Percentiles rank a stretch among this genome's conserved stretches.
phyloP scores from a whole-genome alignment of 148 eudicot genomes.

The Diospyros lotus region DNA sequence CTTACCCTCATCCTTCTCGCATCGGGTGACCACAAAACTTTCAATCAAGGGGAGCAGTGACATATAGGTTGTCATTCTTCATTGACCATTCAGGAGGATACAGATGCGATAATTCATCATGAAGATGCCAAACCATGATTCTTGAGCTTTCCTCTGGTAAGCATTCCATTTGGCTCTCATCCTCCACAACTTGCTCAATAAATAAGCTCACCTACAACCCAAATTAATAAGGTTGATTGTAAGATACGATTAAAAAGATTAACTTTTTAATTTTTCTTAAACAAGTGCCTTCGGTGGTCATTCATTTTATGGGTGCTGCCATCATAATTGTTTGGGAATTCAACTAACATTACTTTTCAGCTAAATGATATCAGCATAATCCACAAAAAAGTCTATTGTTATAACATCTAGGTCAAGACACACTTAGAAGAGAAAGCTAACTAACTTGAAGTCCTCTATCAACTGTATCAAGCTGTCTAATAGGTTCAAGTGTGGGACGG shows the following conservation, averaged over 20 bases:
- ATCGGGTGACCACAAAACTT: constrained; percentile 8
- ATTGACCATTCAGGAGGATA: constrained; percentile 49
- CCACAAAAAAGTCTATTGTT: neutral
- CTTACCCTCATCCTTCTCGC: constrained; percentile 4
- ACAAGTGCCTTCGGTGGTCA: neutral
- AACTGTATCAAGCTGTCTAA: constrained; percentile 55
- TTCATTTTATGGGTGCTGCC: neutral
- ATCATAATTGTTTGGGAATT: neutral
- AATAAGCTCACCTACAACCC: constrained; percentile 62
- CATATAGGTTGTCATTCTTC: constrained; percentile 35
- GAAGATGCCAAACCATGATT: constrained; percentile 68
- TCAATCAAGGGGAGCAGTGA: constrained; percentile 25
- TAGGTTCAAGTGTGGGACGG: constrained; percentile 49
- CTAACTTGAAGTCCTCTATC: constrained; percentile 46
- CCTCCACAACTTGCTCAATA: constrained; percentile 74
- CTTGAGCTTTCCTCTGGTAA: constrained; percentile 37
- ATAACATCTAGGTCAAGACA: neutral
- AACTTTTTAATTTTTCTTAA: neutral
- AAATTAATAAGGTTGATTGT: constrained; percentile 1
- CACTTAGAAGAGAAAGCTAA: constrained; percentile 11
- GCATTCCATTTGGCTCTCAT: constrained; percentile 89
- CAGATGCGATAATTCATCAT: constrained; percentile 35
- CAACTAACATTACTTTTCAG: neutral
- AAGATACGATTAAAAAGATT: neutral
- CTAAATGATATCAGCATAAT: neutral